phyloP scores from a whole-genome alignment of 2,329 filamentous ascomycete genomes.

The Tolypocladium cylindrosporum region DNA sequence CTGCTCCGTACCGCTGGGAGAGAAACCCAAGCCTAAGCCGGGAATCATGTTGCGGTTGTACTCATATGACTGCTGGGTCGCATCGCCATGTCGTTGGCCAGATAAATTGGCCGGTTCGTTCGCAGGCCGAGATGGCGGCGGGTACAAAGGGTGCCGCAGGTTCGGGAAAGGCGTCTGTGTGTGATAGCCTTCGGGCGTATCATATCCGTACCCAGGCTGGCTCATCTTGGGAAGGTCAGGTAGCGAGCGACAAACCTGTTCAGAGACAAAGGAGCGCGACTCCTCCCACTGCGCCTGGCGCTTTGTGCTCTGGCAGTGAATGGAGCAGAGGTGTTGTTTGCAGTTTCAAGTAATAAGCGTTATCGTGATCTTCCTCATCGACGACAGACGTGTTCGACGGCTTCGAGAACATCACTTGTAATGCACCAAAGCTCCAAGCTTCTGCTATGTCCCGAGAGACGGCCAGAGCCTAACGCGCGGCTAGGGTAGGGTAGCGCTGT shows the following conservation, averaged over 20 bases:
- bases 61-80: conserved; percentile 1
- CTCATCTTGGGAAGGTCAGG: conserved; percentile 14
- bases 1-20: conserved; percentile 7
- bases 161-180: conserved; percentile 11
- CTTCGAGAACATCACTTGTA: background rate
- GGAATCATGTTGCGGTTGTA: conserved; percentile 17
- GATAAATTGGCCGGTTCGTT: background rate
- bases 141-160: conserved; percentile 7
- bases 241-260: background rate
- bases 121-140: conserved; percentile 4
- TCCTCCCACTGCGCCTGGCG: background rate
- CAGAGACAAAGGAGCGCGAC: background rate
- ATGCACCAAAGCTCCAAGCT: background rate
- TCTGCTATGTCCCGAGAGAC: background rate
- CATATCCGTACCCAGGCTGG: conserved; percentile 16
- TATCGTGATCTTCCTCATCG: background rate
- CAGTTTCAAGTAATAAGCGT: background rate
- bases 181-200: conserved; percentile 12
- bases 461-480: background rate
- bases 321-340: background rate
- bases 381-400: background rate
- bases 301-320: background rate
- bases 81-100: background rate
- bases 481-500: background rate
- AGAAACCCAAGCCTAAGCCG: conserved; percentile 20